These are phyloP conservation scores for Plasmopara muralis DNA, from an alignment of 352 stramenopile genomes.

Conservation along the genomic window DNA sequence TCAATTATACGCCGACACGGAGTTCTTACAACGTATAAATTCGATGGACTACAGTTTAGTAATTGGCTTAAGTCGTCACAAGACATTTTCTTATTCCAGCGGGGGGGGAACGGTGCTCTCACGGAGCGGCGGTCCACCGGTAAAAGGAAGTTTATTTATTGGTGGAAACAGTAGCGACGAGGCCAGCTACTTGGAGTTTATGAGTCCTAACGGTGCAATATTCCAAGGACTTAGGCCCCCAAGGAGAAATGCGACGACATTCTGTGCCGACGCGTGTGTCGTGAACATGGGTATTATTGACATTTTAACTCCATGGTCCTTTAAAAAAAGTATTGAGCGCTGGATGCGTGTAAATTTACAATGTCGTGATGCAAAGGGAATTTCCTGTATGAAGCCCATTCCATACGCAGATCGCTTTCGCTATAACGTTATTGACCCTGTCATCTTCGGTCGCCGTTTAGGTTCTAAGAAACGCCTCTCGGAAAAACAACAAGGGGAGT, in stretches of 20 bases:
- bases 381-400: slow-evolving; percentile 79
- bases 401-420: slow-evolving; percentile 81
- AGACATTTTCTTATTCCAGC: slow-evolving; percentile 32
- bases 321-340: slow-evolving; percentile 89
- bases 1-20: slow-evolving; percentile 87
- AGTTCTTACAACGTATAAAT: slow-evolving; percentile 92
- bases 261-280: slow-evolving; percentile 64
- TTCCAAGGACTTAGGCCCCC: slow-evolving; percentile 20
- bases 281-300: slow-evolving; percentile 97
- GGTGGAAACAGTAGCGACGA: slow-evolving; percentile 31
- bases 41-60: slow-evolving; percentile 97
- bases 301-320: slow-evolving; percentile 94
- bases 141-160: slow-evolving; percentile 31
- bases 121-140: slow-evolving; percentile 21
- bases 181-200: slow-evolving; percentile 45
- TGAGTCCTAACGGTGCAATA: slow-evolving; percentile 41
- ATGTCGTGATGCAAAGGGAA: slow-evolving; percentile 66
- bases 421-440: slow-evolving; percentile 75
- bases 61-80: slow-evolving; percentile 84
- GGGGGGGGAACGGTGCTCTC: slow-evolving; percentile 27
- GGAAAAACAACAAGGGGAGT: slow-evolving; percentile 44
- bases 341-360: slow-evolving; percentile 78
- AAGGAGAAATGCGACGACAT: slow-evolving; percentile 28
- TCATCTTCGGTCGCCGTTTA: slow-evolving; percentile 63
- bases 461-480: slow-evolving; percentile 26